phyloP scores from a whole-genome alignment of 257 asterid species.

The Solanum lycopersicoides region DNA sequence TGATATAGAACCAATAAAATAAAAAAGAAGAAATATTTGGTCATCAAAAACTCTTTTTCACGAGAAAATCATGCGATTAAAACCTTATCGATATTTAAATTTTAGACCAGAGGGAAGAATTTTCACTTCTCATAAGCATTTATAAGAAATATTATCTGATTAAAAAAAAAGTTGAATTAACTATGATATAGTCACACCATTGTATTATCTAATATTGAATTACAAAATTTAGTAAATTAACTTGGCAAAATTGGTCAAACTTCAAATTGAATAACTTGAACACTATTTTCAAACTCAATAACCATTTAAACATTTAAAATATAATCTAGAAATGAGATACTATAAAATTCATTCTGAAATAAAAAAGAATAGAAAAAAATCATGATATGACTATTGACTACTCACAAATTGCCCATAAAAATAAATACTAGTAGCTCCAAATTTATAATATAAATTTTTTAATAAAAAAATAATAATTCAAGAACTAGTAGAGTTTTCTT shows the following conservation, averaged over 20 bases:
- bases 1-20: no score
- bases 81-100: not conserved
- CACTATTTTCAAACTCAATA: not conserved
- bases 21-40: no score
- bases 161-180: not conserved
- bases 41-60: no score
- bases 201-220: not conserved
- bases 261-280: not conserved
- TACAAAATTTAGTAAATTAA: not conserved
- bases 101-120: not conserved
- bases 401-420: not conserved
- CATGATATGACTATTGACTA: not conserved
- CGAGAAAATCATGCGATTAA: not conserved
- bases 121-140: not conserved
- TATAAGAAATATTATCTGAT: not conserved
- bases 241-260: not conserved
- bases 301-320: not conserved
- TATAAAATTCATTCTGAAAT: not conserved
- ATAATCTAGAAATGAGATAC: not conserved
- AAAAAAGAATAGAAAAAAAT: not conserved
- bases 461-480: not conserved
- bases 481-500: not conserved
- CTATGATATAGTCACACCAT: no score
- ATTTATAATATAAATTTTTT: not conserved
- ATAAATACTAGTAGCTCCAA: not conserved